Conservation (phyloP, 805 yeast genomes). For the Torulaspora franciscae region DNA sequence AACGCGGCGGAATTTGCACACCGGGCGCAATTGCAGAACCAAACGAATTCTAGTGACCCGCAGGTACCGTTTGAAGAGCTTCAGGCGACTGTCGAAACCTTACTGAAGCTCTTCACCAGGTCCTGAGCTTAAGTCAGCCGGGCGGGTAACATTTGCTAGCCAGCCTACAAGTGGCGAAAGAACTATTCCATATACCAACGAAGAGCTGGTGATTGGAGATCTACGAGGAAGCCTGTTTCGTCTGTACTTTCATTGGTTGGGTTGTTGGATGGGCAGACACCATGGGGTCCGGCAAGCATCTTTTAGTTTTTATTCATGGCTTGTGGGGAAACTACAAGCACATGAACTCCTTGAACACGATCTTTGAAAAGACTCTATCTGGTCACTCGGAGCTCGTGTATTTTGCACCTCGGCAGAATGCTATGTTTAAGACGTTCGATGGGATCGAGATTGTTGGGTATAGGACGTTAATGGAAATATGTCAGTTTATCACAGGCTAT, state of each 20-base stretch:
- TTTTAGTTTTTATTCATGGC: conserved; percentile 75
- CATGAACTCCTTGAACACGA: conserved; percentile 44
- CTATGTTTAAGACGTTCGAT: conserved; percentile 75
- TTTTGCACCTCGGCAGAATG: conserved; percentile 55
- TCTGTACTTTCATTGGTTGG: not conserved
- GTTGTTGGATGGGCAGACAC: not conserved
- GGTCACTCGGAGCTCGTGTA: conserved; percentile 41
- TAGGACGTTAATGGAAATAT: conserved; percentile 62
- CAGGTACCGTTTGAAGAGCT: conserved; percentile 32
- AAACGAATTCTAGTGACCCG: conserved; percentile 10
- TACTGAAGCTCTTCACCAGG: conserved; percentile 34
- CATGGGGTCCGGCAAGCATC: conserved; percentile 40
- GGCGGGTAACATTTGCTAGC: not conserved
- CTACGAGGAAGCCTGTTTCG: not conserved
- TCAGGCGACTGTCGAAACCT: conserved; percentile 36
- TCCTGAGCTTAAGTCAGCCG: conserved; percentile 11
- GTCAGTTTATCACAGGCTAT: conserved; percentile 39
- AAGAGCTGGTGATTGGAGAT: not conserved
- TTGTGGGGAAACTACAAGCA: conserved; percentile 67
- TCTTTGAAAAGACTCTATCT: conserved; percentile 38
- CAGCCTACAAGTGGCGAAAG: conserved; percentile 2
- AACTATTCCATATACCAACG: not conserved
- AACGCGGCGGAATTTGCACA: conserved; percentile 39
- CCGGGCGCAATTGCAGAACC: conserved; percentile 24
- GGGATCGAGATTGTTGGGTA: conserved; percentile 74